These are phyloP conservation scores for Neonectria neomacrospora DNA, from an alignment of 2,329 filamentous ascomycete species.

Conservation along the genomic window DNA sequence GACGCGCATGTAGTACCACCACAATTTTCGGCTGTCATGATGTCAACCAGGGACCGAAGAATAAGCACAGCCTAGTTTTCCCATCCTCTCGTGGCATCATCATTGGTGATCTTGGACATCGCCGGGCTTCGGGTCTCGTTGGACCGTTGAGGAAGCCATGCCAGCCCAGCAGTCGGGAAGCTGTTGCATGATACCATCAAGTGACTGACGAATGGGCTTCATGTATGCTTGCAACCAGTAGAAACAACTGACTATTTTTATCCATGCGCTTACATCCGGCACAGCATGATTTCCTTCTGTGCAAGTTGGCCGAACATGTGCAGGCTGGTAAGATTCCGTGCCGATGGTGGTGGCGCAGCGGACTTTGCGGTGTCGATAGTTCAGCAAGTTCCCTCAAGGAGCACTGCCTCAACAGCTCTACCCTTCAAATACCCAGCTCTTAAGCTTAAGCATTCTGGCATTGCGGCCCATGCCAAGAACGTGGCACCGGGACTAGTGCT, in stretches of 20 bases:
- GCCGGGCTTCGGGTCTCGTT: not conserved
- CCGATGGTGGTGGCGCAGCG: not conserved
- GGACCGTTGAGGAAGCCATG: not conserved
- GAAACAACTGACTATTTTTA: not conserved
- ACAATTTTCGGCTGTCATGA: not conserved
- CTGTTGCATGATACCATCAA: not conserved
- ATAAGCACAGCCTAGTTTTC: no score
- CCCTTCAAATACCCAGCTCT: not conserved
- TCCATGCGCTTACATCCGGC: not conserved
- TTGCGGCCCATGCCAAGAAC: not conserved
- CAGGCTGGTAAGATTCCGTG: not conserved
- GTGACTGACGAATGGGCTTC: not conserved
- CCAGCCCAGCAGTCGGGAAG: not conserved
- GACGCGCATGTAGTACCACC: not conserved
- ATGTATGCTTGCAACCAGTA: not conserved
- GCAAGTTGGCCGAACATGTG: not conserved
- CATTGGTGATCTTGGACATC: no score
- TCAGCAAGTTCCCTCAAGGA: not conserved
- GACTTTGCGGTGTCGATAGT: not conserved
- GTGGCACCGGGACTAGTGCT: not conserved
- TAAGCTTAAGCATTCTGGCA: not conserved
- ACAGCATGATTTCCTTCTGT: not conserved
- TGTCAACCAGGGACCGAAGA: no score
- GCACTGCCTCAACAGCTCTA: not conserved
- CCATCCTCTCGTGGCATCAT: not conserved